A percentile compares a stretch with the other conserved stretches of the same genome.
These are phyloP conservation scores for Mucor circinelloides DNA, from an alignment of 371 early-diverging fungal genomes.

Conservation along the genomic window DNA sequence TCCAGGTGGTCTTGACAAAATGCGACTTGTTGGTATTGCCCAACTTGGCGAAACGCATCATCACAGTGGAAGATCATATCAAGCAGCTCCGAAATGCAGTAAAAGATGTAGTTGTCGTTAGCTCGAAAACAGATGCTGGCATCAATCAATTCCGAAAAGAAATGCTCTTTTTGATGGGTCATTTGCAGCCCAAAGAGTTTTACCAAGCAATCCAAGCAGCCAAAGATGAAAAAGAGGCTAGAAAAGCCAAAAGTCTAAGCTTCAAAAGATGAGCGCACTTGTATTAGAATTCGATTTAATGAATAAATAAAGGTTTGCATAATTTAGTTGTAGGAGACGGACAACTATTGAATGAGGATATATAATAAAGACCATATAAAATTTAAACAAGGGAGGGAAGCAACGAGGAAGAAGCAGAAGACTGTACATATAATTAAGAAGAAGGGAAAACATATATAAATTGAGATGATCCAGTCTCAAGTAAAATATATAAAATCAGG, in stretches of 20 bases:
- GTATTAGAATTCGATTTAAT: neutral
- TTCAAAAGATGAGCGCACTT: conserved; percentile 6
- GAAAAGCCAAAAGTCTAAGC: neutral
- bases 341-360: neutral
- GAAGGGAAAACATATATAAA: neutral
- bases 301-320: conserved; percentile 6
- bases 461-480: neutral
- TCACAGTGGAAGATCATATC: conserved; percentile 40
- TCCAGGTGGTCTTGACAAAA: conserved; percentile 83
- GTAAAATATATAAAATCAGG: conserved; percentile 3
- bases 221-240: conserved; percentile 12
- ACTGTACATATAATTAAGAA: conserved; percentile 11
- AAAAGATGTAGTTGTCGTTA: conserved; percentile 55
- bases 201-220: conserved; percentile 22
- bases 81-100: conserved; percentile 50
- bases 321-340: neutral
- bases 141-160: conserved; percentile 64
- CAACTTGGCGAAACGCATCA: conserved; percentile 62
- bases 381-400: neutral
- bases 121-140: conserved; percentile 59
- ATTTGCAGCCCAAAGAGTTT: conserved; percentile 30
- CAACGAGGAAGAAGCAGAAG: neutral
- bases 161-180: conserved; percentile 50
- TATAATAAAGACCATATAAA: neutral
- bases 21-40: conserved; percentile 71